Evolutionary conservation across 2,329 filamentous ascomycete species (phyloP).

Genomic region (Aphanocladium album): DNA sequence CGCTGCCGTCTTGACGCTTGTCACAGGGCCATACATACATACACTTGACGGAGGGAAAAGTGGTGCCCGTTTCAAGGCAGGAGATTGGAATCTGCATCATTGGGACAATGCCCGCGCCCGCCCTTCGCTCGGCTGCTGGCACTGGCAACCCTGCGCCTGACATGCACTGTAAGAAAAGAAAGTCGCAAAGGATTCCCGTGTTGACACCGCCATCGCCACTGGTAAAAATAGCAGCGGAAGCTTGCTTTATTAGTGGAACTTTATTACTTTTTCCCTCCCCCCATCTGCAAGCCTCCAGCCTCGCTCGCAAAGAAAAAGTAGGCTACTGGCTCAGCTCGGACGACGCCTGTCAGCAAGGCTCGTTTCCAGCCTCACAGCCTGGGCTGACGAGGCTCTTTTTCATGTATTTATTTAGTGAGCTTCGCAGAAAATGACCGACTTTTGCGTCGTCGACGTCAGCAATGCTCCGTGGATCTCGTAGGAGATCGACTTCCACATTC

Average conservation of each 20-base stretch:
- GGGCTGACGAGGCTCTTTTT: neutral
- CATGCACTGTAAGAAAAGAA: neutral
- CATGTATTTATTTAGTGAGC: no score
- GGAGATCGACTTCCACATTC: neutral
- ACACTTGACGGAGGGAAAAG: neutral
- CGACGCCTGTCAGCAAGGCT: neutral
- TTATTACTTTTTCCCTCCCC: no score
- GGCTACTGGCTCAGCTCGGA: neutral
- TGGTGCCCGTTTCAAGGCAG: constrained; percentile 7
- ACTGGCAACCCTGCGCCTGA: neutral
- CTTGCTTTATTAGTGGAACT: neutral
- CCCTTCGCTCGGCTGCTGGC: neutral
- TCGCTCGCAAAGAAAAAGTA: neutral
- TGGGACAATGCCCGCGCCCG: neutral
- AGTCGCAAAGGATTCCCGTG: neutral
- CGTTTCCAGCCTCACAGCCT: neutral
- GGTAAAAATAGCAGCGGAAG: neutral
- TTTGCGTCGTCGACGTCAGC: neutral
- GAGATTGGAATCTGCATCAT: constrained; percentile 5
- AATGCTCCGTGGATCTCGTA: neutral
- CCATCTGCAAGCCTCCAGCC: neutral
- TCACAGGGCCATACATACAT: neutral
- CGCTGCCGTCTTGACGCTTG: neutral
- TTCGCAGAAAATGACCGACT: neutral
- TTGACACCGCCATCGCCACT: neutral